Base-by-base conservation (phyloP, 176 grass and related monocot species). In the Oryza glumipatula region DNA sequence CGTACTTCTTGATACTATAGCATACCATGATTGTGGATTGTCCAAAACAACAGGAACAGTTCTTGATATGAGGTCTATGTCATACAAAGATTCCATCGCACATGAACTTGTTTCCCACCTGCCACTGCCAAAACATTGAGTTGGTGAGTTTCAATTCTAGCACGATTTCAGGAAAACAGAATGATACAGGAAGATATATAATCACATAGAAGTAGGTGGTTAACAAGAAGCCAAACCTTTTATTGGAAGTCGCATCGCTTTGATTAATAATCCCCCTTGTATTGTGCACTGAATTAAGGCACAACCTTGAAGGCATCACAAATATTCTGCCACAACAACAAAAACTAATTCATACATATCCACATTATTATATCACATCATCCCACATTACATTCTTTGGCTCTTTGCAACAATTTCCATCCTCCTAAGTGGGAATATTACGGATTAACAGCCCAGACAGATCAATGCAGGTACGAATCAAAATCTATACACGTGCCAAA, bases 231-330 rank as follows among this genome's bases (percentile, higher is more conserved):
- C 74, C 26, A 73, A 47, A 98, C 93, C 89, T 92, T 74, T 85
- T 69, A 30, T 84, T 81, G 69, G 79, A 76, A 72, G 74, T 82
- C 64, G 58, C 78, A 72, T 85, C 89, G 75, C 86, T 83, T 65
- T 85, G 19, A 28, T 85, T 82, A 16, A 95, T 87, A 38, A 88
- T 76, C n/a, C 89, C 93, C 65, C 94, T 98, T 38, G 82, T 85
- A 67, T 95, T 95, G 85, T 98, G 96, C 80, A 87, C 90, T 52
- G 89, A 85, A 83, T 72, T 98, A 65, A 98, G 84, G 65, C 93
- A 95, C 93, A 95, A 95, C 82, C 87, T 91, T 39, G 96, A 87
- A 51, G 96, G 96, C 90, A 98, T 93, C 64, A 98, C 96, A 76
- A 95, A 94, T 56, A 95, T 76, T 73, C 96, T 95, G 85, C 65